phyloP scores from a whole-genome alignment of 1,284 basidiomycete species.

The Entoloma clypeatum region DNA sequence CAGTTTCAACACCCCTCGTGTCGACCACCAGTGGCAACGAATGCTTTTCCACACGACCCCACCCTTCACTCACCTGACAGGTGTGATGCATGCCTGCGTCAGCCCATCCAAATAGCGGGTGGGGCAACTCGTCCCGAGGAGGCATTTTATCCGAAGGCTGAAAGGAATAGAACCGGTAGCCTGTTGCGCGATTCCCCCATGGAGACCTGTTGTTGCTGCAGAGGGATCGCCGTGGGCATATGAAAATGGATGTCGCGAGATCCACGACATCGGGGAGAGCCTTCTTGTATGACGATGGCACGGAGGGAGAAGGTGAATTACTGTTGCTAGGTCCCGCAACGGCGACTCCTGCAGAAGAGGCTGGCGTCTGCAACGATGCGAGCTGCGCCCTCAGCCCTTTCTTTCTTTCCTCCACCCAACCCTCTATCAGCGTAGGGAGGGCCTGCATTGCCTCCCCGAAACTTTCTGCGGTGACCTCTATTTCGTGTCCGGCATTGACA shows the following conservation, averaged over 20 bases:
- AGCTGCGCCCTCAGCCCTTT: conserved; percentile 4
- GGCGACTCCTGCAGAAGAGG: neutral
- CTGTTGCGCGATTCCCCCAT: conserved; percentile 5
- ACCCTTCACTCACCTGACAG: too few species aligned
- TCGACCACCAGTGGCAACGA: too few species aligned
- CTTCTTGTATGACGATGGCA: too few species aligned
- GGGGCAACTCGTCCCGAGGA: too few species aligned
- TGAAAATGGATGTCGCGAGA: conserved; percentile 19
- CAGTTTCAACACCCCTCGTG: too few species aligned
- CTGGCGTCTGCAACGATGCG: neutral
- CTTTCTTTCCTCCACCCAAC: conserved; percentile 11
- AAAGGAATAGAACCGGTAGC: conserved; percentile 6
- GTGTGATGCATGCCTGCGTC: too few species aligned
- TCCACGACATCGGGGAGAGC: conserved; percentile 9
- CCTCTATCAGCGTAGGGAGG: conserved; percentile 16
- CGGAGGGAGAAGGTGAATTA: neutral
- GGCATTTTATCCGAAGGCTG: too few species aligned
- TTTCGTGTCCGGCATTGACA: conserved; percentile 17
- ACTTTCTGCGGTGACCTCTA: conserved; percentile 10
- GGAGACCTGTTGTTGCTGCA: neutral
- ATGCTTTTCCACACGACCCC: too few species aligned
- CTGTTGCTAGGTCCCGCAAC: neutral
- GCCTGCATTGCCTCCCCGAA: conserved; percentile 14
- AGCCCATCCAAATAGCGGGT: too few species aligned
- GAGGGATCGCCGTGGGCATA: conserved; percentile 8